Conservation (phyloP, 148 eudicot species). For the Persicaria tinctoria region DNA sequence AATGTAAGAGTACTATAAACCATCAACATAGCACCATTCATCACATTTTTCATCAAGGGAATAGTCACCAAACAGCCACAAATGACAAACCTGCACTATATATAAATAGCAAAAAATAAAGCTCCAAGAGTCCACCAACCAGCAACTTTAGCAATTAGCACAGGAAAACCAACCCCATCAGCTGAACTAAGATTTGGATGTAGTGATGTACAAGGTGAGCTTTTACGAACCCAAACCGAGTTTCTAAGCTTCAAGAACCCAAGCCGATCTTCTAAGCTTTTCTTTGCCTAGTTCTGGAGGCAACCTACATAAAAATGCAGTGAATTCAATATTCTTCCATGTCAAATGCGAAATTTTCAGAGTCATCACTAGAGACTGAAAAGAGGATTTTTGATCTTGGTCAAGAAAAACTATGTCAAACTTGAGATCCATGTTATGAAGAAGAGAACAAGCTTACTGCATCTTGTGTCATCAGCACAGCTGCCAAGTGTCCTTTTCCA, state of each 20-base stretch:
- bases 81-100: too few species aligned
- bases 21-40: too few species aligned
- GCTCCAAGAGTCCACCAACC: too few species aligned
- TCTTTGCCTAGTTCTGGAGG: constrained; percentile 11
- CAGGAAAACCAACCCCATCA: too few species aligned
- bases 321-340: background rate
- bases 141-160: too few species aligned
- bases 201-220: background rate
- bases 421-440: background rate
- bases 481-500: constrained; percentile 1
- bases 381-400: background rate
- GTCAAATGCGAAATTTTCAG: background rate
- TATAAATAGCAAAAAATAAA: too few species aligned
- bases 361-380: background rate
- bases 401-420: too few species aligned
- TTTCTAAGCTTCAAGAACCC: background rate
- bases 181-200: background rate
- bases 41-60: too few species aligned
- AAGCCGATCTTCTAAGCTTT: background rate
- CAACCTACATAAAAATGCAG: constrained; percentile 1
- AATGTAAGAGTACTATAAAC: too few species aligned
- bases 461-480: background rate
- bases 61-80: too few species aligned
- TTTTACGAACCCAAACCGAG: background rate
- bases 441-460: background rate